These are phyloP conservation scores for Hyphodiscus hymeniophilus DNA, from an alignment of 495 filamentous ascomycete species.

Conservation along the genomic window DNA sequence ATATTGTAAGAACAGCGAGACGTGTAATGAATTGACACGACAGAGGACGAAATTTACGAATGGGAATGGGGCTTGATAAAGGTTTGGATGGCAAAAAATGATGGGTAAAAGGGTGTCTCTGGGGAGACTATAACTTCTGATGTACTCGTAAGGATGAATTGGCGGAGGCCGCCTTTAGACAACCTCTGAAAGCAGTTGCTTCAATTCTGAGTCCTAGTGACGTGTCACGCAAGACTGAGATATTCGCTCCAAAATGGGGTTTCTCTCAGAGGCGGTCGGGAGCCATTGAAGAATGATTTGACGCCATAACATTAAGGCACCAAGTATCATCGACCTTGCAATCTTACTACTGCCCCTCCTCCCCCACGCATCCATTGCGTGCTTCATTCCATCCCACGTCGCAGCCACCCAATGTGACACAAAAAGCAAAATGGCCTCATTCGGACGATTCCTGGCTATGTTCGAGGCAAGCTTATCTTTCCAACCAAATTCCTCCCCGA, in stretches of 20 bases:
- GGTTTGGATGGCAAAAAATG: not conserved
- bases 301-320: not conserved
- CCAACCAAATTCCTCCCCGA: not conserved
- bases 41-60: not conserved
- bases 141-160: constrained; percentile 1
- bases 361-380: not conserved
- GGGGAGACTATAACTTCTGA: not conserved
- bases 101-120: not conserved
- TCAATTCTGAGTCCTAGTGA: too few relatives aligned
- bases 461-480: constrained; percentile 12
- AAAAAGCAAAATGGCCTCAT: constrained; percentile 3
- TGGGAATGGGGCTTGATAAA: not conserved
- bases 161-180: not conserved
- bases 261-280: too few relatives aligned
- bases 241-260: too few relatives aligned
- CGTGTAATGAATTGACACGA: constrained; percentile 1
- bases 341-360: not conserved
- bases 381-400: too few relatives aligned
- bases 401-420: not conserved
- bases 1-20: constrained; percentile 9
- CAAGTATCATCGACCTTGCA: not conserved
- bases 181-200: too few relatives aligned
- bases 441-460: constrained; percentile 7
- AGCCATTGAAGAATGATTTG: too few relatives aligned
- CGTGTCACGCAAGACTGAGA: too few relatives aligned